phyloP scores from a whole-genome alignment of 164 flowering plant genomes.

The Paratinospora sagittata region DNA sequence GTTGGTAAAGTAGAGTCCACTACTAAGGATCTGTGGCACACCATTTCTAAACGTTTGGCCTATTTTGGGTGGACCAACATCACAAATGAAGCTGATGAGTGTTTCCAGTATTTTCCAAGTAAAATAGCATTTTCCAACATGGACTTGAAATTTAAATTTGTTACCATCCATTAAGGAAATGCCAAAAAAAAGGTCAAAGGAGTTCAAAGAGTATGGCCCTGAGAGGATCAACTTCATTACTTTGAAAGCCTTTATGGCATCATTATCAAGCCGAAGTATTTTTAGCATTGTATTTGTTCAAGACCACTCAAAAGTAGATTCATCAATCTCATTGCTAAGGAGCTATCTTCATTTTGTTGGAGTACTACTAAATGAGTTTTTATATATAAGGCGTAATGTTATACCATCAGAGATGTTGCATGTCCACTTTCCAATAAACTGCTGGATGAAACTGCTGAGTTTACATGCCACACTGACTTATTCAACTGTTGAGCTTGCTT shows the following conservation, averaged over 20 bases:
- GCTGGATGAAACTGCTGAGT: conserved; percentile 70
- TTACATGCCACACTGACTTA: conserved; percentile 75
- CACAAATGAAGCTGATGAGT: no score
- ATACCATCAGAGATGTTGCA: conserved; percentile 43
- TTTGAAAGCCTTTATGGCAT: background rate
- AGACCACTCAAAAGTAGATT: background rate
- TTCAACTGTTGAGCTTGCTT: conserved; percentile 75
- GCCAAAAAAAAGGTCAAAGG: no score
- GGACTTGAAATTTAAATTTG: no score
- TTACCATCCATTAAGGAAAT: no score
- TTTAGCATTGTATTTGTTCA: background rate
- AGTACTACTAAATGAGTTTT: background rate
- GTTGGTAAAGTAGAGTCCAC: no score
- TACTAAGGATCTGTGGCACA: no score
- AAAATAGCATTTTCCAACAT: no score
- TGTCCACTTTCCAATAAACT: conserved; percentile 68
- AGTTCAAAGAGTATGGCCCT: background rate
- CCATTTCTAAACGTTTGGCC: no score
- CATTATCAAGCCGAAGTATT: background rate
- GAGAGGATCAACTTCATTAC: background rate
- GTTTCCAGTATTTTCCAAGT: no score
- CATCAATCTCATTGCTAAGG: background rate
- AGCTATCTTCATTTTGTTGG: background rate
- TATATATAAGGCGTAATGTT: background rate
- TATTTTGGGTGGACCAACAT: no score